Evolutionary conservation across 2,329 filamentous ascomycete genomes (phyloP).

Genomic region (Blumeriella jaapii): DNA sequence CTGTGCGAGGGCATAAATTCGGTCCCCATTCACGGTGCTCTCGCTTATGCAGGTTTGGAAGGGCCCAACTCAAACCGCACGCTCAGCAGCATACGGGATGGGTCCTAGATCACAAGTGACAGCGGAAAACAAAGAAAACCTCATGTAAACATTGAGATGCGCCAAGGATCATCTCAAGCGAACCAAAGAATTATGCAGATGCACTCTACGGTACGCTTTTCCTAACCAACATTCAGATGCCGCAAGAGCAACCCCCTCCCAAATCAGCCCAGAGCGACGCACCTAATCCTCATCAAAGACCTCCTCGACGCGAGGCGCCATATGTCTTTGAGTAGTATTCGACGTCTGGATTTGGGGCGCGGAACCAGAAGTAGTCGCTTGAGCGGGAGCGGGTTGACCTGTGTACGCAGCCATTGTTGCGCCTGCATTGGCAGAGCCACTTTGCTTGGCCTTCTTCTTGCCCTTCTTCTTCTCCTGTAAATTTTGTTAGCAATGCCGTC

Average conservation of each 20-base stretch:
- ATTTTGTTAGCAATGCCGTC: conserved; percentile 4
- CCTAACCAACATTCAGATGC: background rate
- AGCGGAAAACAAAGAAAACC: no score
- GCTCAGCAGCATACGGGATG: no score
- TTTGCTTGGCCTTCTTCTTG: conserved; percentile 27
- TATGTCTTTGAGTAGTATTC: conserved; percentile 29
- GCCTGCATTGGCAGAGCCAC: conserved; percentile 24
- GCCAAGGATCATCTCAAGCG: background rate
- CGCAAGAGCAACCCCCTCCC: background rate
- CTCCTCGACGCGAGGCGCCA: conserved; percentile 35
- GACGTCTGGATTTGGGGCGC: conserved; percentile 28
- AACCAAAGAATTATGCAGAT: background rate
- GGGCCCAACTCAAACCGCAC: no score
- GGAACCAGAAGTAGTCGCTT: conserved; percentile 29
- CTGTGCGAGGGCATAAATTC: no score
- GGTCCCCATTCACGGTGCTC: no score
- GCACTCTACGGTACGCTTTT: background rate
- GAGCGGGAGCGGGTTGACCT: conserved; percentile 26
- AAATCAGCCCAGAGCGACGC: background rate
- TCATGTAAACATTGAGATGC: no score
- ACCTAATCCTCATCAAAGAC: conserved; percentile 27
- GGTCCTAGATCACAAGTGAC: no score
- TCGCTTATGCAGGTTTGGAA: no score
- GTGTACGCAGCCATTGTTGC: conserved; percentile 24
- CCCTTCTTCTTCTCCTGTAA: conserved; percentile 28